Conservation (phyloP, 148 eudicot genomes). For the Chenopodium suecicum region DNA sequence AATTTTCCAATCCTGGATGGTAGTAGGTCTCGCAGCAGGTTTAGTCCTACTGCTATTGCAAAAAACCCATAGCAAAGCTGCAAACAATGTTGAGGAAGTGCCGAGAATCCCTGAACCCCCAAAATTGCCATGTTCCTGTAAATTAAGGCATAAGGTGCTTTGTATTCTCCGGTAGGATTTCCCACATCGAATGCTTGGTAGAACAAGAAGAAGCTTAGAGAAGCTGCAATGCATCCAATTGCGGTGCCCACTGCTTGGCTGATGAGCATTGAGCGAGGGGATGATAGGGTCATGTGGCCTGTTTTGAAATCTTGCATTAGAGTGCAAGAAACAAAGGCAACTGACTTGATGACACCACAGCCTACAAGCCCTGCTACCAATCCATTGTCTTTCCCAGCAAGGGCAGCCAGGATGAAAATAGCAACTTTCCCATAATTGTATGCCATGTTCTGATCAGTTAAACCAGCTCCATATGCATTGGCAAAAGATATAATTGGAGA, state of each 20-base stretch:
- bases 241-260: slow-evolving; percentile 65
- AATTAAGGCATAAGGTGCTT: slow-evolving; percentile 64
- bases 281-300: slow-evolving; percentile 55
- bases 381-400: slow-evolving; percentile 51
- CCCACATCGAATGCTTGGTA: slow-evolving; percentile 65
- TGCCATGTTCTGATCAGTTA: slow-evolving; percentile 68
- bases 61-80: slow-evolving; percentile 55
- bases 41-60: slow-evolving; percentile 42
- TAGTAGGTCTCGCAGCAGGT: slow-evolving; percentile 42
- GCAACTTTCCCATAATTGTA: slow-evolving; percentile 67
- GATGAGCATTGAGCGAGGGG: slow-evolving; percentile 60
- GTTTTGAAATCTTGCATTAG: slow-evolving; percentile 74
- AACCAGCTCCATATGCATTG: slow-evolving; percentile 71
- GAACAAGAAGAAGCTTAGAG: slow-evolving; percentile 53
- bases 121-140: slow-evolving; percentile 63
- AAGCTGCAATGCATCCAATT: slow-evolving; percentile 53
- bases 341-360: slow-evolving; percentile 54
- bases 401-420: slow-evolving; percentile 50
- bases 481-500: slow-evolving; percentile 61
- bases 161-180: slow-evolving; percentile 58
- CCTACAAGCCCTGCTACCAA: slow-evolving; percentile 56
- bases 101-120: slow-evolving; percentile 61
- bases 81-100: slow-evolving; percentile 60
- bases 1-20: slow-evolving; percentile 42
- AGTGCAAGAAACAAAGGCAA: slow-evolving; percentile 47